Evolutionary conservation across 768 basidiomycete genomes (phyloP), one percentile per base, ranked within the genome.

Genomic region (Phlebiopsis gigantea): DNA sequence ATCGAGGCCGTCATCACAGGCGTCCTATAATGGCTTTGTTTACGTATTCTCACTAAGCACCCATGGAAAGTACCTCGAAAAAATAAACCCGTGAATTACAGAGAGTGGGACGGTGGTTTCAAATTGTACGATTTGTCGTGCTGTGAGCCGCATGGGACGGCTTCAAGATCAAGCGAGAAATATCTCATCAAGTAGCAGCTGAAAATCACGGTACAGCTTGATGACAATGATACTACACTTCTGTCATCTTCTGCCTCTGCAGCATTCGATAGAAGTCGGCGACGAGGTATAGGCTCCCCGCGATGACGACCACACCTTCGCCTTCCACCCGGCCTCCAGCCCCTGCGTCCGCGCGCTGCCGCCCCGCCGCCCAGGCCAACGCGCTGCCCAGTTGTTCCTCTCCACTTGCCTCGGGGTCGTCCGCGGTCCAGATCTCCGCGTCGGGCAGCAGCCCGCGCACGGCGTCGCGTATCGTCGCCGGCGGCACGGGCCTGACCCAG

Each of bases 201-300:
- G 34, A 12, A 39, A n/a, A n/a, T n/a, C n/a, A n/a, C n/a, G n/a
- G n/a, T 39, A 39, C 17, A 17, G 31, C 12, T 9, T 17, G 17
- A 12, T 17, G 12, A 39, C 34, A 9, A 39, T 17, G 34, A 17
- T 39, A 39, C 12, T 39, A 39, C 17, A 17, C 12, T 39, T 39
- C 34, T 39, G 34, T 39, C 34, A 39, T 39, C 17, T 10, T 17
- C 17, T 10, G 15, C 28, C 17, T 17, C n/a, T 54, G 41, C 26
- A 66, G 57, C 39, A 67, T 49, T 56, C 93, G 75, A 73, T 96
- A 97, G 55, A 95, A 84, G 73, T 98, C 96, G 9, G 93, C 93
- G 1, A 93, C 91, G 39, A 98, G 80, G 72, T 99, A 99, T 64
- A 98, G 69, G 71, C 97, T 98, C 39, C 96, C 97, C 22, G 92